phyloP scores from a whole-genome alignment of 2,329 filamentous ascomycete species.

The Sclerotinia spermophila region DNA sequence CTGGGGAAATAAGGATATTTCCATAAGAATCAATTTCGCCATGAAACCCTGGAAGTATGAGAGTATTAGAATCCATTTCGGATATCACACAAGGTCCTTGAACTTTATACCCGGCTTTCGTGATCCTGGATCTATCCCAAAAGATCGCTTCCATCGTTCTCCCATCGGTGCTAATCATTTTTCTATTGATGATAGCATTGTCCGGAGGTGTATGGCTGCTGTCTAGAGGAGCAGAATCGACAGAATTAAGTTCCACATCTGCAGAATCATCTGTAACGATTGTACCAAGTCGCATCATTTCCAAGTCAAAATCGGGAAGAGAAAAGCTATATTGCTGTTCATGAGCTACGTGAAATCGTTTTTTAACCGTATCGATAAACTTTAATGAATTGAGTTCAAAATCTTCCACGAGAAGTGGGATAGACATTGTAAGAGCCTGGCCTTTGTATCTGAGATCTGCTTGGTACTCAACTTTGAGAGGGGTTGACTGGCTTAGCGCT shows the following conservation, averaged over 20 bases:
- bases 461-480: constrained; percentile 2
- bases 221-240: neutral
- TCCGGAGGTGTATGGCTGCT: neutral
- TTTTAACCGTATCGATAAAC: neutral
- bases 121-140: constrained; percentile 9
- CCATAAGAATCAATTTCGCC: constrained; percentile 10
- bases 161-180: constrained; percentile 10
- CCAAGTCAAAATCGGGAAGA: neutral
- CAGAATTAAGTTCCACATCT: neutral
- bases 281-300: constrained; percentile 3
- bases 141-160: constrained; percentile 1
- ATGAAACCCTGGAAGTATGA: constrained; percentile 8
- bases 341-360: constrained; percentile 9
- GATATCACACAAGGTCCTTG: constrained; percentile 10
- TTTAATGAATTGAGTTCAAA: neutral
- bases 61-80: constrained; percentile 14
- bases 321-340: constrained; percentile 14
- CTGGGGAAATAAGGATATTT: neutral
- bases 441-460: constrained; percentile 12
- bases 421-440: constrained; percentile 10
- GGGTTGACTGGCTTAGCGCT: neutral
- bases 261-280: constrained; percentile 10
- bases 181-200: constrained; percentile 6
- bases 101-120: constrained; percentile 11
- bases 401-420: neutral